phyloP scores from a whole-genome alignment of 192 early-diverging fungal species.

The Backusella liffmaniae region DNA sequence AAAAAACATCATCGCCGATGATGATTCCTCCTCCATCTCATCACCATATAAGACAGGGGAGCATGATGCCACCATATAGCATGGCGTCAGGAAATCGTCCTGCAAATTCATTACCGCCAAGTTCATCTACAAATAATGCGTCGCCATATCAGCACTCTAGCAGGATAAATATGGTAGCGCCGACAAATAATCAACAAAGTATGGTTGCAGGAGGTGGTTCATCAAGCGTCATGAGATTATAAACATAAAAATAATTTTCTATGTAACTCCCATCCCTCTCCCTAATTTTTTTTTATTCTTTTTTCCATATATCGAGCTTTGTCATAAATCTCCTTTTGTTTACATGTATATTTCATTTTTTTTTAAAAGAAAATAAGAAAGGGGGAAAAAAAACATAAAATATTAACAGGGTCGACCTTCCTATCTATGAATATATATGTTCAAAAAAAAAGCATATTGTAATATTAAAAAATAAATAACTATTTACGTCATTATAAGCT shows the following conservation, averaged over 20 bases:
- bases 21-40: neutral
- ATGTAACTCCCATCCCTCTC: neutral
- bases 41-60: neutral
- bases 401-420: neutral
- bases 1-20: neutral
- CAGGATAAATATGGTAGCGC: neutral
- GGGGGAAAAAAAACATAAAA: neutral
- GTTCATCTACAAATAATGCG: neutral
- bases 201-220: constrained; percentile 12
- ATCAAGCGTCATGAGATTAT: constrained; percentile 16
- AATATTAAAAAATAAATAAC: neutral
- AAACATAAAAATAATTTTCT: neutral
- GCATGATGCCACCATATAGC: neutral
- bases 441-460: neutral
- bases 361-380: neutral
- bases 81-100: neutral
- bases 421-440: neutral
- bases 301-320: neutral
- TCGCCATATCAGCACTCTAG: neutral
- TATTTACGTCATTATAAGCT: neutral
- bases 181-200: constrained; percentile 11
- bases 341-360: neutral
- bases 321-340: neutral
- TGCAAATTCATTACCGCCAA: neutral
- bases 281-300: neutral